Conservation (phyloP, 2,329 filamentous ascomycete species). For the Daldinia sp. region DNA sequence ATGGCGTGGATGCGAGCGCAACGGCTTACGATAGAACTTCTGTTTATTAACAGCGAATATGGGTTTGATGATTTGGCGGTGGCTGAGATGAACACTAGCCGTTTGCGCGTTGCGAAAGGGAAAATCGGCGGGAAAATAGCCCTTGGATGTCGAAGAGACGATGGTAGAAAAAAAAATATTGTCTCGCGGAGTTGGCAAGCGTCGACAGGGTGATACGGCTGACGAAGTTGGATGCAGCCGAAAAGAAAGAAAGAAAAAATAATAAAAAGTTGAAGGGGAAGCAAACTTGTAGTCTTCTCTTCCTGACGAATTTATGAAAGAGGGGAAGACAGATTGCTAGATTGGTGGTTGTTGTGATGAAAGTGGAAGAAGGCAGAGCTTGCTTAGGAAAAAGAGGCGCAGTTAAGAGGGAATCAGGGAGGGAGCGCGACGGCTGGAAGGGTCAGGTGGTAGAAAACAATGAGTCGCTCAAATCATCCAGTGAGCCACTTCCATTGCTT, state of each 20-base stretch:
- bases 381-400: conserved; percentile 20
- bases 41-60: conserved; percentile 8
- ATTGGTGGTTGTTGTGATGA: conserved; percentile 15
- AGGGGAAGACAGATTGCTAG: conserved; percentile 20
- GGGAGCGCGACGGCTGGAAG: conserved; percentile 24
- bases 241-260: conserved; percentile 36
- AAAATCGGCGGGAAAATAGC: conserved; percentile 10
- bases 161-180: conserved; percentile 18
- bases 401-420: conserved; percentile 17
- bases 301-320: conserved; percentile 29
- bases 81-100: conserved; percentile 6
- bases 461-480: conserved; percentile 14
- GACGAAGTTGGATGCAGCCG: conserved; percentile 49
- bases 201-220: conserved; percentile 34
- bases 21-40: conserved; percentile 13
- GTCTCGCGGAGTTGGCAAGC: conserved; percentile 16
- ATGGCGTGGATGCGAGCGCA: conserved; percentile 16
- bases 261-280: conserved; percentile 10
- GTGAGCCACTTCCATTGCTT: conserved; percentile 4
- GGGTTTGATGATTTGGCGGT: conserved; percentile 11
- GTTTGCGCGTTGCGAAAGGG: conserved; percentile 7
- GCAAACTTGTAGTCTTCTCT: conserved; percentile 19
- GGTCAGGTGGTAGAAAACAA: conserved; percentile 28
- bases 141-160: conserved; percentile 3
- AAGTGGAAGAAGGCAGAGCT: conserved; percentile 16